Base-by-base conservation (phyloP, 441 rosid species). In the Francoa sonchifolia region DNA sequence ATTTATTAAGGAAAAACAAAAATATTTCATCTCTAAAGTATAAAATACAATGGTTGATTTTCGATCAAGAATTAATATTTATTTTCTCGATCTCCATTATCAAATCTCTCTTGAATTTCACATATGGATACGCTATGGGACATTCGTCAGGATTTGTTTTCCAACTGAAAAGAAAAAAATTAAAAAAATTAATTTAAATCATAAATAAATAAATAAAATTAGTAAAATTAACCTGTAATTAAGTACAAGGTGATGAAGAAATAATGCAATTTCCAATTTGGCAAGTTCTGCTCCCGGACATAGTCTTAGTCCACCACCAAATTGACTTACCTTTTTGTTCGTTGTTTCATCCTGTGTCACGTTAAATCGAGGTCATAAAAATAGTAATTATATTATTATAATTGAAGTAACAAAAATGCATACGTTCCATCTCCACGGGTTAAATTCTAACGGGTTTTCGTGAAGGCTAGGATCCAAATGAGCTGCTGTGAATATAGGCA, bases 271-370 rank as follows among this genome's bases (percentile, higher is more conserved):
- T 58, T 61, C 77, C 10, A 79, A 65, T 65, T 69, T 76, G 44
- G 88, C 92, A 27, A 87, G 74, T 35, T 82, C 94, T 31, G 72
- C 73, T 23, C 94, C 96, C 12, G 96, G 94, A 48, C 94, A 87
- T 4, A 72, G 58, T 46, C 94, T 49, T 30, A 65, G 50, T 48
- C 96, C 96, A 46, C 96, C 96, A 46, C 94, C 96, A 56, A 79
- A 82, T 17, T 92, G 77, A 57, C 58, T 79, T 55, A 77, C 69
- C 26, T 67, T 82, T 52, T 49, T 77, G 52, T 45, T 46, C 42
- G 57, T 68, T 53, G 45, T 72, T 38, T 68, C 67, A 32, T 79
- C 69, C 65, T 77, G 73, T 46, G 19, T 1, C 16, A 14, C 2
- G 18, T 8, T 14, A 29, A 18, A 19, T 15, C 7, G 0, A 31